These are phyloP conservation scores for Lachnellula occidentalis DNA, from an alignment of 2,329 filamentous ascomycete species.

Conservation along the genomic window DNA sequence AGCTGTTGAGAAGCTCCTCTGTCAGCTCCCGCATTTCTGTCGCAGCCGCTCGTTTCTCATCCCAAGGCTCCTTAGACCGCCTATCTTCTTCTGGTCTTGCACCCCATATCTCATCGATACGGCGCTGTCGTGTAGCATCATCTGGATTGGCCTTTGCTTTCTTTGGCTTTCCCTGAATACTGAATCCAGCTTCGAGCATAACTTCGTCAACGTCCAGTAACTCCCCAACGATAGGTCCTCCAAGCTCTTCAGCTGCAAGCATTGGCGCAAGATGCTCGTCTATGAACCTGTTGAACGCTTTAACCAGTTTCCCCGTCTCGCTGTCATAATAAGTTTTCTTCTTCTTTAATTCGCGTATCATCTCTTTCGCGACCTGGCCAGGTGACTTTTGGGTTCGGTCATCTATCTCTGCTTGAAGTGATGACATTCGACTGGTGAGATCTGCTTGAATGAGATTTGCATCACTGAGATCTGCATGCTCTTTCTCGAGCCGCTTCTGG, in stretches of 20 bases:
- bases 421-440: slow-evolving; percentile 52
- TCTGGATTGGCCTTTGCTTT: slow-evolving; percentile 40
- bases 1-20: slow-evolving; percentile 54
- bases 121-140: slow-evolving; percentile 49
- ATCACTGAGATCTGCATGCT: slow-evolving; percentile 47
- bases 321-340: slow-evolving; percentile 56
- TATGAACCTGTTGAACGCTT: slow-evolving; percentile 64
- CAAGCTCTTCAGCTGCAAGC: slow-evolving; percentile 77
- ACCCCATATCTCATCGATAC: slow-evolving; percentile 60
- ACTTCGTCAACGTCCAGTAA: slow-evolving; percentile 59
- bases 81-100: slow-evolving; percentile 30
- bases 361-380: slow-evolving; percentile 56
- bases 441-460: slow-evolving; percentile 49
- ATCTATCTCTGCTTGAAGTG: slow-evolving; percentile 52
- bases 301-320: slow-evolving; percentile 56
- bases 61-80: slow-evolving; percentile 37
- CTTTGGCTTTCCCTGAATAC: slow-evolving; percentile 51
- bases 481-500: slow-evolving; percentile 44
- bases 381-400: slow-evolving; percentile 53
- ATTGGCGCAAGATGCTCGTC: slow-evolving; percentile 64
- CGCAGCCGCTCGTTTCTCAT: slow-evolving; percentile 37
- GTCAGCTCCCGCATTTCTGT: slow-evolving; percentile 57
- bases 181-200: slow-evolving; percentile 55
- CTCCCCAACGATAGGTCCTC: slow-evolving; percentile 76
- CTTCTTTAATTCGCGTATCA: slow-evolving; percentile 53